These are phyloP conservation scores for Cryphonectria naterciae DNA, from an alignment of 2,329 filamentous ascomycete genomes.

Conservation along the genomic window DNA sequence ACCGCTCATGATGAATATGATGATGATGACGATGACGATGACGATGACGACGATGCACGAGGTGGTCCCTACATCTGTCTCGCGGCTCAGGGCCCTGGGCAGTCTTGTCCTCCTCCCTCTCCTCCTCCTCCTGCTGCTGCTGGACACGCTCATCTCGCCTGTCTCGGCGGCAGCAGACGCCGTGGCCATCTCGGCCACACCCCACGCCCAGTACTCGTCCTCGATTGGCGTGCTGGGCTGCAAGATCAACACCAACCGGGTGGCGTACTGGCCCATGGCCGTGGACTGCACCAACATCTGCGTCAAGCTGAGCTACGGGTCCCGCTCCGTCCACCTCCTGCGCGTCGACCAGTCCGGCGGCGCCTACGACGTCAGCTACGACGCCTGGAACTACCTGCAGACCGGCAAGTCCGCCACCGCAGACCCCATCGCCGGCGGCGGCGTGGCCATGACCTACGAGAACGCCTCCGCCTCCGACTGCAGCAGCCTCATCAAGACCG, in stretches of 20 bases:
- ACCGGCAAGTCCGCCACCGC: constrained; percentile 51
- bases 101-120: background rate
- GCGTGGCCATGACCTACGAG: constrained; percentile 51
- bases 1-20: background rate
- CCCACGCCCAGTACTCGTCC: constrained; percentile 60
- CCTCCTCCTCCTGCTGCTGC: background rate
- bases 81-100: background rate
- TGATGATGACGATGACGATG: background rate
- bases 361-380: constrained; percentile 57
- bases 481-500: constrained; percentile 50
- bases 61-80: background rate
- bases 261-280: constrained; percentile 60
- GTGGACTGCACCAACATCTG: constrained; percentile 60
- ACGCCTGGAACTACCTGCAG: constrained; percentile 61
- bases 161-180: constrained; percentile 10
- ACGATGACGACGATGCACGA: background rate
- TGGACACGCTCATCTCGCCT: constrained; percentile 6
- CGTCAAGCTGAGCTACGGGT: constrained; percentile 53
- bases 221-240: constrained; percentile 61
- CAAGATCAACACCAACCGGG: constrained; percentile 62
- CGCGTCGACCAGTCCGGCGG: constrained; percentile 59
- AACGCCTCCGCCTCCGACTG: constrained; percentile 51
- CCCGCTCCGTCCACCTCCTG: constrained; percentile 58
- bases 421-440: constrained; percentile 52
- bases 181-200: constrained; percentile 47